Evolutionary conservation across 2,329 filamentous ascomycete species (phyloP).

Genomic region (Xylaria multiplex): DNA sequence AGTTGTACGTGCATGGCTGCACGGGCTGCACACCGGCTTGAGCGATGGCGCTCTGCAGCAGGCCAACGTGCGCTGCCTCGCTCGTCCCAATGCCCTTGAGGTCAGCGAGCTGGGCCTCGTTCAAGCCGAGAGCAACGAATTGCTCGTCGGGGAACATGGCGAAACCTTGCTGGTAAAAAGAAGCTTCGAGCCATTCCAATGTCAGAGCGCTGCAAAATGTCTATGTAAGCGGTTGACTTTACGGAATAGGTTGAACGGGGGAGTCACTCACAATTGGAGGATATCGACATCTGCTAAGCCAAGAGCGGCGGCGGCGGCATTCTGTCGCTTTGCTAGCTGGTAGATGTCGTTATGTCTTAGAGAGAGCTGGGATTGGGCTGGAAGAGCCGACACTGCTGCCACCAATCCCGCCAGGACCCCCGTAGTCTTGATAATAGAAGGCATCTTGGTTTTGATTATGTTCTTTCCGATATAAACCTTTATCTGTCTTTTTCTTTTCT

Average conservation of each 20-base stretch:
- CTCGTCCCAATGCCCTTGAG: conserved; percentile 70
- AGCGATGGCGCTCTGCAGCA: conserved; percentile 69
- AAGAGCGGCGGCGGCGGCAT: conserved; percentile 57
- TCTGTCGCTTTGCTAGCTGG: conserved; percentile 61
- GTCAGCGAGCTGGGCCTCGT: conserved; percentile 64
- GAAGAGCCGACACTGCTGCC: conserved; percentile 59
- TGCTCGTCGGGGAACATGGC: conserved; percentile 71
- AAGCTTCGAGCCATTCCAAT: conserved; percentile 77
- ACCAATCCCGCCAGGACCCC: conserved; percentile 57
- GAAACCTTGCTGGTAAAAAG: conserved; percentile 78
- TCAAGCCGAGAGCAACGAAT: conserved; percentile 71
- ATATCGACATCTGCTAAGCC: conserved; percentile 65
- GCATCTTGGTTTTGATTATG: conserved; percentile 53
- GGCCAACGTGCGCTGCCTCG: conserved; percentile 70
- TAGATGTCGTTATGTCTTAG: conserved; percentile 58
- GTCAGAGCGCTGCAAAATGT: conserved; percentile 67
- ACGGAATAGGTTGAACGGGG: conserved; percentile 16
- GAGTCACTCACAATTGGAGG: conserved; percentile 64
- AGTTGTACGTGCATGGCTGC: conserved; percentile 76
- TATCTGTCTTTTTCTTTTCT: conserved; percentile 23
- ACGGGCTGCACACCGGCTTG: conserved; percentile 72
- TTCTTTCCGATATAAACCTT: conserved; percentile 44
- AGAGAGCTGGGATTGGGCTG: conserved; percentile 57
- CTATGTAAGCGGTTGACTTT: conserved; percentile 31
- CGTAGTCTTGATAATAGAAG: conserved; percentile 58